Conservation (phyloP, 371 early-diverging fungal genomes). For the Rhizopus arrhizus region DNA sequence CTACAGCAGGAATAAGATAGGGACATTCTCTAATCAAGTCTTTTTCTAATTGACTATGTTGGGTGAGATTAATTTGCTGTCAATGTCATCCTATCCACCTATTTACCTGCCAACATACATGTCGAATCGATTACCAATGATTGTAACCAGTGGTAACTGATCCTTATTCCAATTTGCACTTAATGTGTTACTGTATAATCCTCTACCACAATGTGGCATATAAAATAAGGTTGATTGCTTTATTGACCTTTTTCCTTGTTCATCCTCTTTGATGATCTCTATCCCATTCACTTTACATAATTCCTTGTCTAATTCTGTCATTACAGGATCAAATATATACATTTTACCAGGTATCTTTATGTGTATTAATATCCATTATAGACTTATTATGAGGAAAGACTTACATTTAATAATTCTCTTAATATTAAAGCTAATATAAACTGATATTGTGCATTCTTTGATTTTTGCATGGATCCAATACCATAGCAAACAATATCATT, state of each 20-base stretch:
- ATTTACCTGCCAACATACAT: constrained; percentile 63
- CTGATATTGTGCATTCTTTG: constrained; percentile 62
- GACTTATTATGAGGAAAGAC: background rate
- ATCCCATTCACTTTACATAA: constrained; percentile 41
- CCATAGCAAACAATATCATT: constrained; percentile 67
- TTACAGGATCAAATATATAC: constrained; percentile 67
- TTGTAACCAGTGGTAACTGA: constrained; percentile 36
- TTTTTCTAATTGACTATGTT: constrained; percentile 49
- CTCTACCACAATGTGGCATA: constrained; percentile 76
- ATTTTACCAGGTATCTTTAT: constrained; percentile 48
- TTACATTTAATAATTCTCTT: constrained; percentile 54
- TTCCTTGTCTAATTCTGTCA: constrained; percentile 59
- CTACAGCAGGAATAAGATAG: constrained; percentile 54
- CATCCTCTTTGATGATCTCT: constrained; percentile 48
- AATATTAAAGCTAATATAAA: constrained; percentile 55
- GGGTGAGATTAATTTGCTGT: too few species aligned
- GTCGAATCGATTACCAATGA: constrained; percentile 62
- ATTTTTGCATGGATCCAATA: constrained; percentile 62
- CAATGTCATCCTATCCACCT: background rate
- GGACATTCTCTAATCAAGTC: constrained; percentile 56
- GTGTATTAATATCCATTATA: background rate
- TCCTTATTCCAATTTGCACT: constrained; percentile 58
- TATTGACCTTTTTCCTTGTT: constrained; percentile 37
- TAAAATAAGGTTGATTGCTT: constrained; percentile 57
- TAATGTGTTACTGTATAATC: constrained; percentile 64